A percentile compares a stretch with the other conserved stretches of the same genome.
These are phyloP conservation scores for Trypanosoma melophagium DNA, from an alignment of 208 protist species.

Conservation along the genomic window DNA sequence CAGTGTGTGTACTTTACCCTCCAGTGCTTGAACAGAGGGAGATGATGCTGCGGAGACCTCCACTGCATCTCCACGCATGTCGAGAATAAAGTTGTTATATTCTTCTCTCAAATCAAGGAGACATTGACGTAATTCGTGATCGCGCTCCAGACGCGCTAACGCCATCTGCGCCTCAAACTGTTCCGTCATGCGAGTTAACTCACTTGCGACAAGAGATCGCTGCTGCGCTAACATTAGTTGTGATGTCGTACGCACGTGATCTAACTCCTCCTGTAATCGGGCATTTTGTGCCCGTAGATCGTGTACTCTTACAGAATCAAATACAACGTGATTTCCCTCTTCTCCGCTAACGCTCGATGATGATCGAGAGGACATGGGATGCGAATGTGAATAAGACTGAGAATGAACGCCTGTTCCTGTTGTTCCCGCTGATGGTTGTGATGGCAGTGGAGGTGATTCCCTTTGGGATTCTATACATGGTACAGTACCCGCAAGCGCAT, in stretches of 20 bases:
- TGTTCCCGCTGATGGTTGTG: too few species aligned
- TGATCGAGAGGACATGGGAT: neutral
- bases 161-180: conserved; percentile 25
- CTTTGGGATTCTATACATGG: too few species aligned
- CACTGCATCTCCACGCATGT: neutral
- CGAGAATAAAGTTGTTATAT: conserved; percentile 14
- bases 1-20: conserved; percentile 12
- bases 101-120: conserved; percentile 9
- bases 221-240: conserved; percentile 49
- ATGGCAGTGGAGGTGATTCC: too few species aligned
- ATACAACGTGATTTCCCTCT: neutral
- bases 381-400: too few species aligned
- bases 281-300: conserved; percentile 12
- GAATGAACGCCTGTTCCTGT: too few species aligned
- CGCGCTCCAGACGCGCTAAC: conserved; percentile 20
- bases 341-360: neutral
- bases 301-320: neutral
- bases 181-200: conserved; percentile 25
- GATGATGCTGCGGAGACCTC: neutral
- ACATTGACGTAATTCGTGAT: conserved; percentile 20
- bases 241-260: conserved; percentile 37
- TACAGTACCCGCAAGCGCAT: too few species aligned
- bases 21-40: neutral
- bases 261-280: conserved; percentile 38
- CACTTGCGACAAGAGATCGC: conserved; percentile 14